A percentile compares a stretch with the other conserved stretches of the same genome.
Evolutionary conservation across 2,329 filamentous ascomycete genomes (phyloP).

Genomic region (Helotiales sp.): DNA sequence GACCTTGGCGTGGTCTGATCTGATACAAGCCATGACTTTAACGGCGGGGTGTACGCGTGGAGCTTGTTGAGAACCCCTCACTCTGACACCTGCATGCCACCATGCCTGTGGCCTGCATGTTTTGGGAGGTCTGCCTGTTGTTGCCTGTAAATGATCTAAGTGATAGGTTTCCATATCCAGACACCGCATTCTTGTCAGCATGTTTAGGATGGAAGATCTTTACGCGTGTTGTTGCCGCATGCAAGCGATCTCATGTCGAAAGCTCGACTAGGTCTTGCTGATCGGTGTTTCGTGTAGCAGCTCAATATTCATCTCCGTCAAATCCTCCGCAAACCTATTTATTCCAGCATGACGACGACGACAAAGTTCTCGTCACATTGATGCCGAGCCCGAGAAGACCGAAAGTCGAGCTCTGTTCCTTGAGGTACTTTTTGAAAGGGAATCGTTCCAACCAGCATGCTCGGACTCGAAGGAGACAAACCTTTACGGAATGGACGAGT

Average conservation of each 20-base stretch:
- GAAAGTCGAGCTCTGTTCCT: background rate
- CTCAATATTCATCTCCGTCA: too few relatives aligned
- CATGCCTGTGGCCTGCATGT: background rate
- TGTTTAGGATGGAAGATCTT: background rate
- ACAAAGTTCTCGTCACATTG: background rate
- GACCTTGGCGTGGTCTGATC: slow-evolving; percentile 8
- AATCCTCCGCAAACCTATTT: background rate
- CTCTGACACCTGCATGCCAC: slow-evolving; percentile 5
- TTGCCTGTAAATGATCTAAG: background rate
- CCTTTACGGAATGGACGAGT: background rate
- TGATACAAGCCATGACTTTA: slow-evolving; percentile 18
- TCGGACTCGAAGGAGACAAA: background rate
- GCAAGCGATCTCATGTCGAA: slow-evolving; percentile 3
- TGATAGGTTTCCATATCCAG: background rate
- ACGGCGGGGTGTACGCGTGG: slow-evolving; percentile 13
- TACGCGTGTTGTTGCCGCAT: slow-evolving; percentile 5
- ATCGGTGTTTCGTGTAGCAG: slow-evolving; percentile 7
- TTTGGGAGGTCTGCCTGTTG: background rate
- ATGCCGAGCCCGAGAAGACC: background rate
- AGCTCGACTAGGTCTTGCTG: background rate
- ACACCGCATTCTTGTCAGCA: background rate
- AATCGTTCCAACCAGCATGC: background rate
- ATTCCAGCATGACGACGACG: background rate
- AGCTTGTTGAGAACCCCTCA: slow-evolving; percentile 8
- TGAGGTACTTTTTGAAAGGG: background rate